Base-by-base conservation (phyloP, 345 rosid species). In the Eucalyptus camaldulensis region DNA sequence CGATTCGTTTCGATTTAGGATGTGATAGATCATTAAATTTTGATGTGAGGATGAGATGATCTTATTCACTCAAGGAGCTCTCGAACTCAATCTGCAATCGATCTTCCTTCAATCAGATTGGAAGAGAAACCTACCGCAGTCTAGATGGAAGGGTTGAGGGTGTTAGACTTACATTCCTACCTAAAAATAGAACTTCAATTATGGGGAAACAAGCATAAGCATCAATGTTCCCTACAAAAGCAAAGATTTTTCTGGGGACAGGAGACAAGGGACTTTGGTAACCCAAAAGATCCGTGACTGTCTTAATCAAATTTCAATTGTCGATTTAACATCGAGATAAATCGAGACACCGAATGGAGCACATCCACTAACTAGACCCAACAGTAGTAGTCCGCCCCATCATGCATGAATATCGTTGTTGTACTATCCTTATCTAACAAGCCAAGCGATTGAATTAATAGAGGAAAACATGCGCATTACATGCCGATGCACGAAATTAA, bases 331-430 rank as follows among this genome's bases (percentile, higher is more conserved):
- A n/a, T 7, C 4, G 3, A 62, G 16, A 62, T 62, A 29, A 29
- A 5, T 29, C 4, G 8, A 27, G 31, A 6, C 1, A 0, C 4
- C 8, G 3, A 27, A 62, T 13, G 16, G 69, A 62, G 8, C 33
- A 62, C 33, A 62, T 62, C 31, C 16, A 62, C 8, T 4, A 7
- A 65, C 37, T 65, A n/a, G 76, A 65, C 19, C 19, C 19, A 7
- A 65, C 10, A 14, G 4, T 62, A 13, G 8, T 2, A 13, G n/a
- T 27, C 67, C 8, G 8, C 8, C 67, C 15, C 4, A 60, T 11
- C 31, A 60, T 1, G 31, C 67, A 27, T 11, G 67, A 60, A 60
- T 12, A 12, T 60, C 31, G 31, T 25, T 25, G 12, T 25, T 3
- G 15, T 27, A 60, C 17, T 0, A 4, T 14, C 17, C 33, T n/a